Evolutionary conservation across 1,284 basidiomycete genomes (phyloP).

Genomic region (Ganoderma boninense): DNA sequence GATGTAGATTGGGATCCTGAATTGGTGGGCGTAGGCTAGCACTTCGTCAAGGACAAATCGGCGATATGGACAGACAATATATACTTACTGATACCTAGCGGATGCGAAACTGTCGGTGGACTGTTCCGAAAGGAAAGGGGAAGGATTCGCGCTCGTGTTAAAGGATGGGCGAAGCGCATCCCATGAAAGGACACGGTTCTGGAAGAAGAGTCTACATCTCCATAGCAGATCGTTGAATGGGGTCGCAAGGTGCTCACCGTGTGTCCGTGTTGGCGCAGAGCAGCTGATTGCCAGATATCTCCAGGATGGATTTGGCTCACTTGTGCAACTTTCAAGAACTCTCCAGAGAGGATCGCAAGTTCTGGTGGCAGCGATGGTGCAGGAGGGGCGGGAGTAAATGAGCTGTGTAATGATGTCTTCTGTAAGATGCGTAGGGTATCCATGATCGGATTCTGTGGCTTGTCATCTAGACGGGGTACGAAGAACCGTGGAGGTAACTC

Average conservation of each 20-base stretch:
- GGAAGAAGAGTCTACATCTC: constrained; percentile 1
- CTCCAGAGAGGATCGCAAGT: constrained; percentile 23
- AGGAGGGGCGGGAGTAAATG: background rate
- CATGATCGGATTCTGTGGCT: constrained; percentile 81
- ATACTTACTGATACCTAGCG: constrained; percentile 63
- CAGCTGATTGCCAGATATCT: constrained; percentile 26
- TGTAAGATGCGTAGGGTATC: constrained; percentile 53
- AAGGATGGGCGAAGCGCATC: constrained; percentile 56
- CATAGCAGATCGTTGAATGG: background rate
- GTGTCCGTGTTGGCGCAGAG: constrained; percentile 16
- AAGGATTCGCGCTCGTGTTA: constrained; percentile 41
- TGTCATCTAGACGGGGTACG: constrained; percentile 65
- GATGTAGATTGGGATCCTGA: constrained; percentile 45
- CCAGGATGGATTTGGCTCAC: constrained; percentile 8
- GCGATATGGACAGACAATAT: too few species aligned
- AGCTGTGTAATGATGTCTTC: background rate
- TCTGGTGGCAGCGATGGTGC: constrained; percentile 19
- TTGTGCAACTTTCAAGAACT: constrained; percentile 14
- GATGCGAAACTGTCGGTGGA: constrained; percentile 56
- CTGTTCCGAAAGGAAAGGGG: constrained; percentile 74
- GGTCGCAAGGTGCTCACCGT: constrained; percentile 20
- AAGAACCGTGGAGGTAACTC: constrained; percentile 55
- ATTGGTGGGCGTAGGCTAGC: constrained; percentile 52
- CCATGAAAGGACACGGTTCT: constrained; percentile 64
- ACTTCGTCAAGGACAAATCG: background rate